Conservation (phyloP, 2,329 filamentous ascomycete genomes). For the Arthrobotrys sphaeroides region DNA sequence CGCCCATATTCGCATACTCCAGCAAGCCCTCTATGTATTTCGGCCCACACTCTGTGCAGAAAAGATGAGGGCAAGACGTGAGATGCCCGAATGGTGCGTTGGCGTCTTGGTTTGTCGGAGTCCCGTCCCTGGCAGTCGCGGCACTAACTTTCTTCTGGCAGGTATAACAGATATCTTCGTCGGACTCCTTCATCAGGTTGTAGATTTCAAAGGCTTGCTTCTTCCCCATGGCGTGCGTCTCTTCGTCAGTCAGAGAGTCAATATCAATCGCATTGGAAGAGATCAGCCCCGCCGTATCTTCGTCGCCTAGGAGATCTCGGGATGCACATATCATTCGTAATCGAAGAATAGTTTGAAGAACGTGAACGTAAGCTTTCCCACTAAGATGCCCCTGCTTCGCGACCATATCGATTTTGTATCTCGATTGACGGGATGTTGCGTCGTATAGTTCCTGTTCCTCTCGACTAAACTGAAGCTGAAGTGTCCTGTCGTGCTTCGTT, state of each 20-base stretch:
- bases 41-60: constrained; percentile 75
- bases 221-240: constrained; percentile 61
- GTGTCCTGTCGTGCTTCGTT: constrained; percentile 74
- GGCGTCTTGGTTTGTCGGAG: constrained; percentile 62
- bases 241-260: constrained; percentile 73
- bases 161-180: constrained; percentile 75
- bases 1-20: constrained; percentile 52
- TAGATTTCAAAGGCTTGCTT: constrained; percentile 82
- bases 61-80: constrained; percentile 85
- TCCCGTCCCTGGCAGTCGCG: constrained; percentile 68
- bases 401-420: constrained; percentile 80
- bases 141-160: constrained; percentile 75
- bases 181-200: constrained; percentile 82
- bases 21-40: constrained; percentile 43
- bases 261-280: constrained; percentile 76
- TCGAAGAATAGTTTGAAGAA: constrained; percentile 88
- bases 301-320: constrained; percentile 84
- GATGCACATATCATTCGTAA: constrained; percentile 91
- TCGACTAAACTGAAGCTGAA: constrained; percentile 76
- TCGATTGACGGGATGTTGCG: constrained; percentile 82
- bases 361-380: constrained; percentile 90
- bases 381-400: constrained; percentile 72
- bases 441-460: constrained; percentile 83
- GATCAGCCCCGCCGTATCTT: constrained; percentile 67
- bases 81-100: constrained; percentile 78